These are phyloP conservation scores for Sclerotinia borealis DNA, from an alignment of 2,329 filamentous ascomycete species.

Conservation along the genomic window DNA sequence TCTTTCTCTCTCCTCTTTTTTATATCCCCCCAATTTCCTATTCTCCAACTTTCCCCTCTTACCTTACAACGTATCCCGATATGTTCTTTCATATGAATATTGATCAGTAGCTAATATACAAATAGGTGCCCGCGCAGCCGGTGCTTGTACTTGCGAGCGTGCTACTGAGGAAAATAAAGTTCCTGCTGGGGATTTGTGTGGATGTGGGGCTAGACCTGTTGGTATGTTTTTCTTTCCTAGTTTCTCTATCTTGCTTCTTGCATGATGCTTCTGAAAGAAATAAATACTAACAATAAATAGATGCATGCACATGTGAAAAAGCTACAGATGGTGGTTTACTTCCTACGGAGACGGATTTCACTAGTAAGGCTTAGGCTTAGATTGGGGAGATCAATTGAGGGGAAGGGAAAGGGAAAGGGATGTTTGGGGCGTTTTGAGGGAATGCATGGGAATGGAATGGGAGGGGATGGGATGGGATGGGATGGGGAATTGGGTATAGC, in stretches of 20 bases:
- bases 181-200: slow-evolving; percentile 56
- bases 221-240: slow-evolving; percentile 46
- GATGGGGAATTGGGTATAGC: too few species aligned
- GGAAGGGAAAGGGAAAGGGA: background rate
- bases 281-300: slow-evolving; percentile 34
- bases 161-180: slow-evolving; percentile 63
- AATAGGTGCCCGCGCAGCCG: slow-evolving; percentile 59
- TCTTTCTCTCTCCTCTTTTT: too few species aligned
- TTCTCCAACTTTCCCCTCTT: slow-evolving; percentile 30
- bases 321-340: slow-evolving; percentile 55
- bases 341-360: slow-evolving; percentile 79
- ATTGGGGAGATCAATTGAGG: background rate
- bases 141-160: slow-evolving; percentile 75
- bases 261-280: fast-evolving
- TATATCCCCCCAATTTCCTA: background rate
- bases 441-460: too few species aligned
- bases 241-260: background rate
- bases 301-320: slow-evolving; percentile 79
- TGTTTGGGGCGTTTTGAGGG: too few species aligned
- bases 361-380: slow-evolving; percentile 47
- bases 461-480: too few species aligned
- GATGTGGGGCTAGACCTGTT: slow-evolving; percentile 69
- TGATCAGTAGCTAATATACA: slow-evolving; percentile 1
- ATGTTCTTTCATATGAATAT: background rate
- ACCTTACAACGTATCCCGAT: background rate